Evolutionary conservation across 345 rosid species (phyloP), one percentile per base, ranked within the genome.

Genomic region (Dipteronia dyeriana): DNA sequence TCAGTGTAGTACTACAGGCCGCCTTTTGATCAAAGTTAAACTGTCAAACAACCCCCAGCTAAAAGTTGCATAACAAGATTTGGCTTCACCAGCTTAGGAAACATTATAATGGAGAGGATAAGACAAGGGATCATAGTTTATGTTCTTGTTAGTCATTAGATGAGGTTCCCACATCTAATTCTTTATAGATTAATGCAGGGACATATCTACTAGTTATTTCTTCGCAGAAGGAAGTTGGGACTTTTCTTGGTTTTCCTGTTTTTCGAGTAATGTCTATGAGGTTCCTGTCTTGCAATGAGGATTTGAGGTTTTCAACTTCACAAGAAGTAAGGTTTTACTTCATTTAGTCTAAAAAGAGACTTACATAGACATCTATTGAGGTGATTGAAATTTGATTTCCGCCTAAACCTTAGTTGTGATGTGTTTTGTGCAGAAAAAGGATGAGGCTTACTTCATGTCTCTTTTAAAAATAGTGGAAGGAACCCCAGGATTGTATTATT

Each of bases 401-500:
- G 26, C 47, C 69, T 78, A 34, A 75, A 67, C 7, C 43, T 16
- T 62, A n/a, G 51, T 49, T 31, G 29, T 59, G 23, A 70, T 70
- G 34, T 77, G 56, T 73, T 63, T 70, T 76, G n/a, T 87, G 86
- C 89, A 95, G 99, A 93, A 92, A 87, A 90, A 78, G 34, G 98
- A 93, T 31, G 98, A 95, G 85, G 78, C 90, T 16, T 89, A 92
- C 87, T 93, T 90, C 73, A 85, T 80, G 94, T 84, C 90, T 79
- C 82, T 95, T 79, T 84, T 95, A 87, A 91, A 79, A 76, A 73
- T 82, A 63, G 92, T 95, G 79, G 98, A 95, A 86, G 78, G 87
- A 75, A 88, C 91, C 57, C 99, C 99, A 7, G 98, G 98, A 77
- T 82, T 95, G 84, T 92, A 93, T 85, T 93, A 82, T 77, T 95